Evolutionary conservation across 441 rosid genomes (phyloP).

Genomic region (Erodium trifolium): DNA sequence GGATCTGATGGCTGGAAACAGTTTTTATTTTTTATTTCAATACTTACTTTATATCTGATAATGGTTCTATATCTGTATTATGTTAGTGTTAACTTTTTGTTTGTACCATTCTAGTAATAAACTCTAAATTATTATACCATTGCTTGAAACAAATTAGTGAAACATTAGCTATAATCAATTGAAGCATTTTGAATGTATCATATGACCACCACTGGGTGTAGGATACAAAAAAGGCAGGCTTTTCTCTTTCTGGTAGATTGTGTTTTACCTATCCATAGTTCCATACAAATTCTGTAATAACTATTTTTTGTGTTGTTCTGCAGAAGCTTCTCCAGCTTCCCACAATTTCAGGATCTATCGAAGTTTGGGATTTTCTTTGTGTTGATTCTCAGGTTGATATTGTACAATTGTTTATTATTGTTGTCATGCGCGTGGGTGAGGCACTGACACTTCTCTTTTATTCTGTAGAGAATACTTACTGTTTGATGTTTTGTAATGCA

Average conservation of each 20-base stretch:
- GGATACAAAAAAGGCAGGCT: neutral
- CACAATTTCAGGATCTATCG: slow-evolving; percentile 87
- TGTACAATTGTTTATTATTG: slow-evolving; percentile 8
- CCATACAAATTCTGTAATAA: slow-evolving; percentile 3
- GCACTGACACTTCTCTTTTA: slow-evolving; percentile 3
- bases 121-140: neutral
- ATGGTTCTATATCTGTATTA: too few relatives aligned
- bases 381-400: slow-evolving; percentile 92
- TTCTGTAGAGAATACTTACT: slow-evolving; percentile 18
- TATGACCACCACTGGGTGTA: neutral
- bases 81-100: neutral
- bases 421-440: neutral
- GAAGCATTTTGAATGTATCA: neutral
- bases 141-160: neutral
- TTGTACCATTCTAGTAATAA: slow-evolving; percentile 1
- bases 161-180: neutral
- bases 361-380: slow-evolving; percentile 97
- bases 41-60: too few relatives aligned
- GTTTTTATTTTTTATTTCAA: too few relatives aligned
- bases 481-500: slow-evolving; percentile 40
- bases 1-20: too few relatives aligned
- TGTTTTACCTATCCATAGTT: slow-evolving; percentile 11
- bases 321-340: slow-evolving; percentile 79
- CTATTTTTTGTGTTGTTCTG: slow-evolving; percentile 20
- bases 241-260: slow-evolving; percentile 16